Conservation (phyloP, 2,329 filamentous ascomycete species). For the Teratosphaeria gauchensis region DNA sequence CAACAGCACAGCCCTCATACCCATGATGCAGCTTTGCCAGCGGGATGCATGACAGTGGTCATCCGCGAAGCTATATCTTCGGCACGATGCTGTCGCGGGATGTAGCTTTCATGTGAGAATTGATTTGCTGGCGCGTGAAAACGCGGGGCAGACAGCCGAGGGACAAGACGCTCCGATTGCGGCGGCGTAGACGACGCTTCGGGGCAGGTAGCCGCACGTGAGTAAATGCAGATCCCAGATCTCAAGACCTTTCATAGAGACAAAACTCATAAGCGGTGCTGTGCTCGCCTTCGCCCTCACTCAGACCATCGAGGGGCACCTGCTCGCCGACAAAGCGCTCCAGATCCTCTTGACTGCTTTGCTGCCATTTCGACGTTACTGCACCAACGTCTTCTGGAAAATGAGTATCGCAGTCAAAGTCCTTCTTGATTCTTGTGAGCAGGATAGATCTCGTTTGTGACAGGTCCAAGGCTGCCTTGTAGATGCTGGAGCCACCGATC, state of each 20-base stretch:
- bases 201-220: neutral
- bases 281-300: slow-evolving; percentile 46
- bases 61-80: neutral
- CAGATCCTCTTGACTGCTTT: slow-evolving; percentile 43
- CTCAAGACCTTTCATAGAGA: slow-evolving; percentile 19
- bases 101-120: neutral
- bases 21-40: neutral
- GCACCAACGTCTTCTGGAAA: slow-evolving; percentile 53
- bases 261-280: slow-evolving; percentile 21
- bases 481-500: slow-evolving; percentile 85
- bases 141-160: neutral
- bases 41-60: neutral
- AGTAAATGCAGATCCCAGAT: neutral
- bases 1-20: neutral
- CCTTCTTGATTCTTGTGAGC: slow-evolving; percentile 57
- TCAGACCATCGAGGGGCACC: slow-evolving; percentile 45
- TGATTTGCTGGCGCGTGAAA: neutral
- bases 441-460: slow-evolving; percentile 53
- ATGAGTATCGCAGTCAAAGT: slow-evolving; percentile 68
- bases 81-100: neutral
- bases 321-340: slow-evolving; percentile 58
- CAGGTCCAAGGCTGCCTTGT: slow-evolving; percentile 57
- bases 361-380: slow-evolving; percentile 42
- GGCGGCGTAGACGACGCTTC: neutral
- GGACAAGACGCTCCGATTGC: neutral